Base-by-base conservation (phyloP, 495 filamentous ascomycete species). In the Neurospora sp. region DNA sequence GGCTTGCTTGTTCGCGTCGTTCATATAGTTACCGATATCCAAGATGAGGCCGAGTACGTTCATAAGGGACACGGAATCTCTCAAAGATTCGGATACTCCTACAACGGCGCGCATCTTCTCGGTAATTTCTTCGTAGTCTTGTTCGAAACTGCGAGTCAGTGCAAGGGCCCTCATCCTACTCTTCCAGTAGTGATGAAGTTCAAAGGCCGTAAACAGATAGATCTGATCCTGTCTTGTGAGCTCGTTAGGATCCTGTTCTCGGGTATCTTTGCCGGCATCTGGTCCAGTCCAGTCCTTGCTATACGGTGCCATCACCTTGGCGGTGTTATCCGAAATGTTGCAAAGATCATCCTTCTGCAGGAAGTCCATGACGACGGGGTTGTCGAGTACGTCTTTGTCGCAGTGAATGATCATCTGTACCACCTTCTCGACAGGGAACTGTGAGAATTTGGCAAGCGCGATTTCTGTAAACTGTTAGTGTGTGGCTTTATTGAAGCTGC, bases 21-120 rank as follows among this genome's bases (percentile, higher is more conserved):
- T 99, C 96, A 99, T 99, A 86, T 96, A 99, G 79, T 99, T 99
- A 79, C 96, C 96, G 78, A 99, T 97, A 82, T 97, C 94, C 75
- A 98, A 85, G 80, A 99, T 99, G 68, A 99, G 85, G 73, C 95
- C 95, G 27, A 99, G 90, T 53, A 99, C 93, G 74, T 96, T 97
- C 89, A 98, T 97, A 76, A 99, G 84, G 9, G 93, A 89, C 3
- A 96, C 93, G 3, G 95, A 98, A 75, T 95, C 93, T 39, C 95
- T 88, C 66, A 99, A 83, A 18, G 93, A 92, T 81, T 99, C 96
- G 66, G 94, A 94, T 35, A 96, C 94, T 69, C 83, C 82, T 31
- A 97, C 93, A 31, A 99, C 89, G 66, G 95, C 88, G 73, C 89
- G 88, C 72, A 99, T 85, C 81, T 93, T 96, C 12, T 86, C 83